Conservation (phyloP, 169 alveolate genomes). For the Theileria equi region DNA sequence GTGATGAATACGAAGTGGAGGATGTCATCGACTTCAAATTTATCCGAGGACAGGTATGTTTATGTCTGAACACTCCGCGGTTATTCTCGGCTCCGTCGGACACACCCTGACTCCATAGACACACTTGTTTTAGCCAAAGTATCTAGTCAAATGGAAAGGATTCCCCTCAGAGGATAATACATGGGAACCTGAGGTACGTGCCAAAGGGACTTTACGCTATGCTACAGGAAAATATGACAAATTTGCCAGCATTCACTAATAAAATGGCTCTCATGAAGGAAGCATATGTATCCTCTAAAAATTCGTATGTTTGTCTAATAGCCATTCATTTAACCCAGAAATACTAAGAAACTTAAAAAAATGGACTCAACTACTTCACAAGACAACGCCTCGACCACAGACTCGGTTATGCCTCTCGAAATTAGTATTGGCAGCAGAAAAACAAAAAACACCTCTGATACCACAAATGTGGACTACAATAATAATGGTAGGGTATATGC, state of each 20-base stretch:
- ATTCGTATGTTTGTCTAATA: not conserved
- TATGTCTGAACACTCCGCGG: too few relatives aligned
- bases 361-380: not conserved
- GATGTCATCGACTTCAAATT: conserved; percentile 40
- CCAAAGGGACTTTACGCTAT: not conserved
- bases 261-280: conserved; percentile 52
- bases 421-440: conserved; percentile 7
- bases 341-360: not conserved
- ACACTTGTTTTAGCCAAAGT: conserved; percentile 23
- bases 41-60: conserved; percentile 14
- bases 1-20: conserved; percentile 64
- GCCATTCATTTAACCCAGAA: not conserved
- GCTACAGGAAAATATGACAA: conserved; percentile 44
- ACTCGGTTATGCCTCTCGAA: not conserved
- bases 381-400: not conserved
- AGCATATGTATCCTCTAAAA: conserved; percentile 7
- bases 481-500: not conserved
- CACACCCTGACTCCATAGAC: not conserved
- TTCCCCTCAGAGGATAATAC: conserved; percentile 74
- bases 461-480: not conserved
- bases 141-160: conserved; percentile 76
- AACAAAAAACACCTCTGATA: not conserved
- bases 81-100: too few relatives aligned
- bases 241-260: conserved; percentile 43
- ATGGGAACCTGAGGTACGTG: conserved; percentile 76